A percentile compares a stretch with the other conserved stretches of the same genome.
Evolutionary conservation across 2,329 filamentous ascomycete species (phyloP).

Genomic region (Dactylellina leptospora): DNA sequence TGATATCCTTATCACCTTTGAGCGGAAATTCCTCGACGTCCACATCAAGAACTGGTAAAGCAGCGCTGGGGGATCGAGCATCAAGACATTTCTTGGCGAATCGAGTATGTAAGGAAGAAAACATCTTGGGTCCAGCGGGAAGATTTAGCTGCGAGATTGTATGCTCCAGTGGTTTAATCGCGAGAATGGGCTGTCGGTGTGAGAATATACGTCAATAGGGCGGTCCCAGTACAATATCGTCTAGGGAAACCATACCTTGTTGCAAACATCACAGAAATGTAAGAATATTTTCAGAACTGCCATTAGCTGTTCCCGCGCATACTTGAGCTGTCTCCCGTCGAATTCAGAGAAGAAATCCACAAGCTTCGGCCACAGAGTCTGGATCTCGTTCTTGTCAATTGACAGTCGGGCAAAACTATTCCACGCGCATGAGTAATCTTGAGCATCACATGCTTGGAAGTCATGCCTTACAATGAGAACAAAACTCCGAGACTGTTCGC

Average conservation of each 20-base stretch:
- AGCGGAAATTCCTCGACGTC: constrained; percentile 57
- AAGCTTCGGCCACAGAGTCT: constrained; percentile 53
- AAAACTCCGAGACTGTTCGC: constrained; percentile 57
- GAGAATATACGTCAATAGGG: background rate
- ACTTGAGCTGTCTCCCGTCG: constrained; percentile 67
- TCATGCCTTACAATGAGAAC: constrained; percentile 55
- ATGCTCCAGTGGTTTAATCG: constrained; percentile 56
- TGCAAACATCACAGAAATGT: constrained; percentile 53
- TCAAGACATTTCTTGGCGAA: constrained; percentile 57
- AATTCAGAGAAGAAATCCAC: constrained; percentile 59
- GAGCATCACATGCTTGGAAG: constrained; percentile 17
- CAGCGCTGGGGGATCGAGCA: constrained; percentile 57
- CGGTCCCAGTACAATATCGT: background rate
- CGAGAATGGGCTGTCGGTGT: constrained; percentile 55
- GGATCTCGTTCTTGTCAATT: constrained; percentile 41
- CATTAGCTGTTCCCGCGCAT: constrained; percentile 64
- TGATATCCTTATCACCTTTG: constrained; percentile 54
- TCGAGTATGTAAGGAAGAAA: constrained; percentile 58
- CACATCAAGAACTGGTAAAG: constrained; percentile 56
- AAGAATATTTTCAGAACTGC: constrained; percentile 62
- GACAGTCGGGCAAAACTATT: constrained; percentile 32
- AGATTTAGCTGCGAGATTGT: constrained; percentile 57
- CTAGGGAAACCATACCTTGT: constrained; percentile 49
- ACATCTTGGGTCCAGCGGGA: constrained; percentile 48
- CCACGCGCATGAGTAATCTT: constrained; percentile 31